Evolutionary conservation across 805 yeast genomes (phyloP).

Genomic region (Tetrapisispora taiwanensis): DNA sequence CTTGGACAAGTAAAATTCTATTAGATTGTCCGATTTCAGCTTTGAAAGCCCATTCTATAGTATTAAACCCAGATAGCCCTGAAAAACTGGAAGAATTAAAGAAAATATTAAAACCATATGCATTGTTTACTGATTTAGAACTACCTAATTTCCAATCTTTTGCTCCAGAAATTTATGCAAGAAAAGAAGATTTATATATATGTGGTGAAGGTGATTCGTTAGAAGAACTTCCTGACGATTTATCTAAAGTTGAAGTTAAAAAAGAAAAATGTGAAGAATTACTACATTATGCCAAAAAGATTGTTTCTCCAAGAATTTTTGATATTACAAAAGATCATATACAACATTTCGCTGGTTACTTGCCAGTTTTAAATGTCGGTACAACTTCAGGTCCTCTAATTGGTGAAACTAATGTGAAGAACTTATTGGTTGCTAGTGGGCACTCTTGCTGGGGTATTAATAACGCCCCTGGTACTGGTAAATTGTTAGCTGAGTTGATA

Average conservation of each 20-base stretch:
- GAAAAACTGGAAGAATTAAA: conserved; percentile 15
- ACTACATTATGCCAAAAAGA: conserved; percentile 66
- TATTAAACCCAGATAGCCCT: conserved; percentile 66
- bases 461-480: conserved; percentile 96
- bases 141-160: conserved; percentile 57
- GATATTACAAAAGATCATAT: conserved; percentile 64
- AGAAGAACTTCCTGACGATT: conserved; percentile 85
- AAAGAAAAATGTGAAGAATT: conserved; percentile 81
- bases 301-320: conserved; percentile 48
- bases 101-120: conserved; percentile 67
- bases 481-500: conserved; percentile 75
- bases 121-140: conserved; percentile 84
- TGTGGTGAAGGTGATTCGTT: conserved; percentile 95
- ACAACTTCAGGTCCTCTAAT: conserved; percentile 87
- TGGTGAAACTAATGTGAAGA: conserved; percentile 83
- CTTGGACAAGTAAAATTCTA: conserved; percentile 88
- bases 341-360: conserved; percentile 79
- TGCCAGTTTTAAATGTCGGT: conserved; percentile 90
- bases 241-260: conserved; percentile 86
- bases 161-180: conserved; percentile 89
- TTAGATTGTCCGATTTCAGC: conserved; percentile 95
- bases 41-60: conserved; percentile 88
- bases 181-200: conserved; percentile 90
- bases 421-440: conserved; percentile 75
- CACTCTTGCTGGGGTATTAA: conserved; percentile 99